Conservation (phyloP, 441 rosid genomes). For the Omphalea diandra region DNA sequence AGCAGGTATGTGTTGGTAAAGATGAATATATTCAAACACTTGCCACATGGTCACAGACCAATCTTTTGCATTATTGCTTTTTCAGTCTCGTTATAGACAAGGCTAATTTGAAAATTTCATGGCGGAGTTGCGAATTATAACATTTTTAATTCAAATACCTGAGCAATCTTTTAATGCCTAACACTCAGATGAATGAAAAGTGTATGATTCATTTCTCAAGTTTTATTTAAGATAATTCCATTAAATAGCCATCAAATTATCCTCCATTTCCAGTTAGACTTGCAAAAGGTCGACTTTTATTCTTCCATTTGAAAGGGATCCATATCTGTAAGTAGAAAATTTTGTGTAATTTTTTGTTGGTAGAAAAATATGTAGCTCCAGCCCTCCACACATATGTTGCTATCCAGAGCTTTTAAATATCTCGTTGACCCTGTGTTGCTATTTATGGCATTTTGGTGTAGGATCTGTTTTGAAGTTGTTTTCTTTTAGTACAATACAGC, state of each 20-base stretch:
- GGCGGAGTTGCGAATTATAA: background rate
- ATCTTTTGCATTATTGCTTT: background rate
- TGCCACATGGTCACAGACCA: background rate
- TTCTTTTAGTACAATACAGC: too few relatives aligned
- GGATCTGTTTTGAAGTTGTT: too few relatives aligned
- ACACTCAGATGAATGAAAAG: too few relatives aligned
- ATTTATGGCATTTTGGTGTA: too few relatives aligned
- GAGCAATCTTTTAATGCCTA: background rate
- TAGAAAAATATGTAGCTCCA: too few relatives aligned
- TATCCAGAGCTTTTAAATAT: too few relatives aligned
- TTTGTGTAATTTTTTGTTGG: too few relatives aligned
- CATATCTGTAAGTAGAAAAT: too few relatives aligned
- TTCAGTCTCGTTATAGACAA: background rate
- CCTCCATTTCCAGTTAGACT: background rate
- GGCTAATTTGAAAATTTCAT: background rate
- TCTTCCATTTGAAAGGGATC: background rate
- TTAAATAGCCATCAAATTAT: background rate
- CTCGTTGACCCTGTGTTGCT: too few relatives aligned
- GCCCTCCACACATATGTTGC: too few relatives aligned
- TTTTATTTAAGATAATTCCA: background rate
- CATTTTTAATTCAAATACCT: background rate
- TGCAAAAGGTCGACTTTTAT: background rate
- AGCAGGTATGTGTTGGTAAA: conserved; percentile 47
- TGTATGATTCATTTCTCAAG: background rate
- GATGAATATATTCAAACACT: background rate